A percentile compares a stretch with the other conserved stretches of the same genome.
These are phyloP conservation scores for Backusella liffmaniae DNA, from an alignment of 192 early-diverging fungal species.

Conservation along the genomic window DNA sequence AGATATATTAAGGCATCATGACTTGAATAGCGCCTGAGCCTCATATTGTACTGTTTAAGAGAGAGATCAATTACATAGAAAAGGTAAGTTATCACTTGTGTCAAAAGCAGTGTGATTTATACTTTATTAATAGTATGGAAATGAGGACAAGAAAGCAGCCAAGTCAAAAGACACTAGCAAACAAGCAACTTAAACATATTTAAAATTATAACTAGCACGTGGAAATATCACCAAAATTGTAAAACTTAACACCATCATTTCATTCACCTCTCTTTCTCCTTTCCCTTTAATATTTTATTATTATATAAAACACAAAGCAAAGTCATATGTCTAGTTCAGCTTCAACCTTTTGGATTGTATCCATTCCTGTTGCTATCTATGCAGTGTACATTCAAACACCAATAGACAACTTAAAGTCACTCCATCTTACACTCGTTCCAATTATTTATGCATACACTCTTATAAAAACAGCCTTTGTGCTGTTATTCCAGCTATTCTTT, in stretches of 20 bases:
- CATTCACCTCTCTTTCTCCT: not conserved
- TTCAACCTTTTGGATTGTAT: not conserved
- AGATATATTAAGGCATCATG: not conserved
- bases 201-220: not conserved
- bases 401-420: not conserved
- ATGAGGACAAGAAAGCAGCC: not conserved
- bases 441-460: not conserved
- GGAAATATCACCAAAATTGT: not conserved
- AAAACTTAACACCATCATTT: not conserved
- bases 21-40: slow-evolving; percentile 43
- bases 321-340: not conserved
- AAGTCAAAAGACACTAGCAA: not conserved
- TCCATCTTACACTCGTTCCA: not conserved
- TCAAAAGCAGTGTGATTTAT: not conserved
- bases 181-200: not conserved
- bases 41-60: slow-evolving; percentile 48
- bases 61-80: slow-evolving; percentile 44
- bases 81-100: slow-evolving; percentile 18
- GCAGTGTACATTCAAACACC: not conserved
- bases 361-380: not conserved
- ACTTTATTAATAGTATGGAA: not conserved
- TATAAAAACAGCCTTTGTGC: not conserved
- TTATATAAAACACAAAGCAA: not conserved
- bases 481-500: not conserved
- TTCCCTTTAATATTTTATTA: not conserved